Percentiles rank a stretch among this genome's conserved stretches.
Evolutionary conservation across 2,329 filamentous ascomycete genomes (phyloP).

Genomic region (Neonectria sp.): DNA sequence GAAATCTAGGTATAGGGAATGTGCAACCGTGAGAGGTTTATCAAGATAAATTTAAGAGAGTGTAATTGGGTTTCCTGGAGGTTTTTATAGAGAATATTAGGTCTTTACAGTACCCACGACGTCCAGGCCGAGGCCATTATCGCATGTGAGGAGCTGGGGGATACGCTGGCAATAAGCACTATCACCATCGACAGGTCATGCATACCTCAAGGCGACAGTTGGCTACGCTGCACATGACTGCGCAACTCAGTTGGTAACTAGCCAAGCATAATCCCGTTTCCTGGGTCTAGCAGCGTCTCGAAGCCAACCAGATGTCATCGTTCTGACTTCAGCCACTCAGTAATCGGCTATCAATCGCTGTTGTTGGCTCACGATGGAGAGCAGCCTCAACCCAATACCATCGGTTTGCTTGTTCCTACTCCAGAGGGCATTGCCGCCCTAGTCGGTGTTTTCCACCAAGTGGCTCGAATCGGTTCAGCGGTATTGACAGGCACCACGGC

Average conservation of each 20-base stretch:
- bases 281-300: slow-evolving; percentile 9
- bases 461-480: neutral
- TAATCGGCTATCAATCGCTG: neutral
- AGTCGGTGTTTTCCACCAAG: slow-evolving; percentile 9
- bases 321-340: neutral
- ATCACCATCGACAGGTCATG: slow-evolving; percentile 1
- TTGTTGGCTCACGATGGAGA: neutral
- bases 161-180: neutral
- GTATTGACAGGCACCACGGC: neutral
- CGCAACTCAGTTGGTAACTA: slow-evolving; percentile 1
- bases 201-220: slow-evolving; percentile 1
- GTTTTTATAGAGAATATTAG: neutral
- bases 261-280: neutral
- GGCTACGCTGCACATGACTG: slow-evolving; percentile 7
- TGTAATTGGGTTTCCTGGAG: too few species aligned
- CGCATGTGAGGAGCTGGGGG: neutral
- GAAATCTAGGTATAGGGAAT: neutral
- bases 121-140: slow-evolving; percentile 6
- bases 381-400: neutral
- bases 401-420: neutral
- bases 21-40: neutral
- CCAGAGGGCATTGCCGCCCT: neutral
- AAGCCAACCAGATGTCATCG: neutral
- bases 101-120: neutral
- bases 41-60: neutral